phyloP scores from a whole-genome alignment of 2,329 filamentous ascomycete genomes.

The Calonectria multiphialidica region DNA sequence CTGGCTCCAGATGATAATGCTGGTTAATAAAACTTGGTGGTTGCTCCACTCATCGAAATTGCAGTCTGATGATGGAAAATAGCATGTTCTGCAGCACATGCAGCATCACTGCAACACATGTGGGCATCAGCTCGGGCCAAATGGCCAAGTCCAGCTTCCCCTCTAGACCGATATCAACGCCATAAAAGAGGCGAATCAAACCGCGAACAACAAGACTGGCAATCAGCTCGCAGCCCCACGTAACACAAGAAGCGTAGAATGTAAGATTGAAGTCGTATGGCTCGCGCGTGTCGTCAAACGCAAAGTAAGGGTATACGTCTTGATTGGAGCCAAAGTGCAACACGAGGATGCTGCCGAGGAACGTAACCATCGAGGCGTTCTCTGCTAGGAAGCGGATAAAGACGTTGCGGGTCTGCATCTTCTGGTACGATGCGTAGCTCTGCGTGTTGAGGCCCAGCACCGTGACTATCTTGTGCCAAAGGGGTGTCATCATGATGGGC shows the following conservation, averaged over 20 bases:
- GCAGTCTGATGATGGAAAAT: slow-evolving; percentile 75
- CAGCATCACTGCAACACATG: slow-evolving; percentile 73
- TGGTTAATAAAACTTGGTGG: not conserved
- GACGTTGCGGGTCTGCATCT: slow-evolving; percentile 74
- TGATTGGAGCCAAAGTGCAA: slow-evolving; percentile 76
- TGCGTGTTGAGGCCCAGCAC: slow-evolving; percentile 68
- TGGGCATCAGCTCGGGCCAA: slow-evolving; percentile 76
- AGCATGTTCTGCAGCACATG: slow-evolving; percentile 80
- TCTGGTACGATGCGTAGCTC: slow-evolving; percentile 73
- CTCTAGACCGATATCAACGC: slow-evolving; percentile 73
- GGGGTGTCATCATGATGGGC: slow-evolving; percentile 72
- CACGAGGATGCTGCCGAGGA: slow-evolving; percentile 74
- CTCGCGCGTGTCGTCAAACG: slow-evolving; percentile 65
- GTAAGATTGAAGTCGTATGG: slow-evolving; percentile 74
- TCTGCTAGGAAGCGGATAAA: slow-evolving; percentile 77
- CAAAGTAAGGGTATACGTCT: slow-evolving; percentile 77
- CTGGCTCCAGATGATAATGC: not conserved
- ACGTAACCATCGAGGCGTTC: slow-evolving; percentile 77
- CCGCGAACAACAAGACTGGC: slow-evolving; percentile 71
- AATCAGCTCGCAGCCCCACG: slow-evolving; percentile 75
- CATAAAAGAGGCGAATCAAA: slow-evolving; percentile 69
- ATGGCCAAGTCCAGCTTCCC: slow-evolving; percentile 73
- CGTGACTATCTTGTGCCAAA: slow-evolving; percentile 67
- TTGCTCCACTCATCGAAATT: slow-evolving; percentile 58
- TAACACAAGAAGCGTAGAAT: slow-evolving; percentile 72